A percentile compares a stretch with the other conserved stretches of the same genome.
These are phyloP conservation scores for Fonsecaea erecta DNA, from an alignment of 2,329 filamentous ascomycete species.

Conservation along the genomic window DNA sequence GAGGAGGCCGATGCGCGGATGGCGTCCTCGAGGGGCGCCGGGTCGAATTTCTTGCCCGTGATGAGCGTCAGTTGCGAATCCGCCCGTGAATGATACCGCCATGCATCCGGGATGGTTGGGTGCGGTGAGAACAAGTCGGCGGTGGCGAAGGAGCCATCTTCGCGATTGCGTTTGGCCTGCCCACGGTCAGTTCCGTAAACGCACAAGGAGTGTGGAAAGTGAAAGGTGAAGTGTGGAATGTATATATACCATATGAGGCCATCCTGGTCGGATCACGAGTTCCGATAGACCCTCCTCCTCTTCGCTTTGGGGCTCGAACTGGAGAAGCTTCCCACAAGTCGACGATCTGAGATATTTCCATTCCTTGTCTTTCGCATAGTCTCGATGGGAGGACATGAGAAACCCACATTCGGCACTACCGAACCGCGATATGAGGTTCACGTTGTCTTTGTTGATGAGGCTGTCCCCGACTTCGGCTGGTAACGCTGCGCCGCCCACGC, in stretches of 20 bases:
- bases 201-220: too few relatives aligned
- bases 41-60: constrained; percentile 73
- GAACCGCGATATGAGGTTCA: constrained; percentile 66
- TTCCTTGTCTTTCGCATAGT: constrained; percentile 59
- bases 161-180: constrained; percentile 59
- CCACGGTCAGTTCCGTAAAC: background rate
- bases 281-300: constrained; percentile 55
- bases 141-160: constrained; percentile 66
- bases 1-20: constrained; percentile 50
- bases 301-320: constrained; percentile 50
- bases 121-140: constrained; percentile 67
- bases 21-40: constrained; percentile 62
- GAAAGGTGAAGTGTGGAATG: background rate
- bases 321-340: constrained; percentile 43
- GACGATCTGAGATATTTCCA: constrained; percentile 64
- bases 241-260: constrained; percentile 57
- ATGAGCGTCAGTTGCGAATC: constrained; percentile 66
- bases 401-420: constrained; percentile 71
- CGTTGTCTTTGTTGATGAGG: constrained; percentile 53
- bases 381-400: constrained; percentile 64
- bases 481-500: constrained; percentile 66
- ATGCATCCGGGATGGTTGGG: constrained; percentile 56
- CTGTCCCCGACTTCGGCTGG: constrained; percentile 58
- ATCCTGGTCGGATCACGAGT: constrained; percentile 59
- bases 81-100: constrained; percentile 65